Evolutionary conservation across 495 filamentous ascomycete species (phyloP).

Genomic region (Podospora australis): DNA sequence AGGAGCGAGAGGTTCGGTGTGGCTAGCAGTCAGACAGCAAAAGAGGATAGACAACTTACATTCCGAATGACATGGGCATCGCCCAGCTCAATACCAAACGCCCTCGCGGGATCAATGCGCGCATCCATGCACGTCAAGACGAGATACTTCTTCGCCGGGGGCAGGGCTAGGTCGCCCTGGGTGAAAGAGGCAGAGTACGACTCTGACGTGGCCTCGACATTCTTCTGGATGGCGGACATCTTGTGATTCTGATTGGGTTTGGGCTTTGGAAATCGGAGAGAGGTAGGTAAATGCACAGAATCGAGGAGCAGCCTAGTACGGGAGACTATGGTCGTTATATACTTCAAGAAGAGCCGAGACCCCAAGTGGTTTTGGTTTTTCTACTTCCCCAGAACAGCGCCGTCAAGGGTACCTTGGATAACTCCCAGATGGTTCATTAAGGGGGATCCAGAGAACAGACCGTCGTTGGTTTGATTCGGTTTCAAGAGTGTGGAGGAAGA

Average conservation of each 20-base stretch:
- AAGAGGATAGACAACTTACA: conserved; percentile 12
- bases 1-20: not conserved
- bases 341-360: too few species aligned
- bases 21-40: not conserved
- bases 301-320: not conserved
- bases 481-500: too few species aligned
- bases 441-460: too few species aligned
- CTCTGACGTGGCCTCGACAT: conserved; percentile 52
- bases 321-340: too few species aligned
- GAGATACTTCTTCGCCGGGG: conserved; percentile 63
- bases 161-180: conserved; percentile 60
- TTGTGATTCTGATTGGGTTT: not conserved
- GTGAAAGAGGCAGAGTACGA: conserved; percentile 57
- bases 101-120: conserved; percentile 63
- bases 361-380: too few species aligned
- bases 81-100: conserved; percentile 68
- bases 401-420: too few species aligned
- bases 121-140: conserved; percentile 80
- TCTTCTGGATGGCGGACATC: conserved; percentile 44
- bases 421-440: too few species aligned
- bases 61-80: conserved; percentile 83
- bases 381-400: too few species aligned
- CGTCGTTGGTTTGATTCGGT: too few species aligned
- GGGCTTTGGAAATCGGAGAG: not conserved
- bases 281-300: not conserved